These are phyloP conservation scores for Phlebopus sp. DNA, from an alignment of 1,284 basidiomycete genomes.

Conservation along the genomic window DNA sequence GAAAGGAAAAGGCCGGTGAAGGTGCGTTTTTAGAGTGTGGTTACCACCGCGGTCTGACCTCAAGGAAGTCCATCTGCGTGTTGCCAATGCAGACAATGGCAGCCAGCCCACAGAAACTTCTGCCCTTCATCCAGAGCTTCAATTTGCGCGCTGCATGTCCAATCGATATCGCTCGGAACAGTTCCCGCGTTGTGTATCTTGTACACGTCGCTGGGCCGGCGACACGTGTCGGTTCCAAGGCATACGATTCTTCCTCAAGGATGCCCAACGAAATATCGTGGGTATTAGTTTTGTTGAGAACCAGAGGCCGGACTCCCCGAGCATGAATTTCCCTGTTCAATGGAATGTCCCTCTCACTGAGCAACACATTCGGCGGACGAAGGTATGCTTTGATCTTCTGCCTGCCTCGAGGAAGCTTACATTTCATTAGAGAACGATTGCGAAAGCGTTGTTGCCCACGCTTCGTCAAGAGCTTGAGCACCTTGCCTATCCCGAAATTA, in stretches of 20 bases:
- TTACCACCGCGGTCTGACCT: conserved; percentile 2
- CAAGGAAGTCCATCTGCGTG: conserved; percentile 18
- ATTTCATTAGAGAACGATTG: conserved; percentile 56
- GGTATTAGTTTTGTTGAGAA: conserved; percentile 68
- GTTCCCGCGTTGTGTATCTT: conserved; percentile 75
- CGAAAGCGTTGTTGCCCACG: conserved; percentile 64
- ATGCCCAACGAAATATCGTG: conserved; percentile 52
- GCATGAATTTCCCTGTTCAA: conserved; percentile 60
- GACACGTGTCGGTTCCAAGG: conserved; percentile 80
- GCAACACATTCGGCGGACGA: conserved; percentile 52
- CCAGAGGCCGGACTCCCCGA: conserved; percentile 52
- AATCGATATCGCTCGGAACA: conserved; percentile 65
- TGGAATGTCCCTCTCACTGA: conserved; percentile 61
- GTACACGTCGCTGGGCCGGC: conserved; percentile 78
- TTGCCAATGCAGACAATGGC: conserved; percentile 26
- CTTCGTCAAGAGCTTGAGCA: conserved; percentile 71
- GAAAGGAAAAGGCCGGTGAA: conserved; percentile 42
- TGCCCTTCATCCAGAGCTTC: conserved; percentile 55
- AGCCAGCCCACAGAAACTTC: conserved; percentile 18
- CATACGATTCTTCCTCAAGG: conserved; percentile 69
- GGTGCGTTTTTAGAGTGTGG: conserved; percentile 32
- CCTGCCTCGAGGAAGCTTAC: conserved; percentile 7
- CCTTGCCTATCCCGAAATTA: conserved; percentile 55
- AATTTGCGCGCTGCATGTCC: conserved; percentile 78
- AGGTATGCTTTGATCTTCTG: conserved; percentile 42